Evolutionary conservation across 495 filamentous ascomycete species (phyloP).

Genomic region (Trichoderma orchidacearum): DNA sequence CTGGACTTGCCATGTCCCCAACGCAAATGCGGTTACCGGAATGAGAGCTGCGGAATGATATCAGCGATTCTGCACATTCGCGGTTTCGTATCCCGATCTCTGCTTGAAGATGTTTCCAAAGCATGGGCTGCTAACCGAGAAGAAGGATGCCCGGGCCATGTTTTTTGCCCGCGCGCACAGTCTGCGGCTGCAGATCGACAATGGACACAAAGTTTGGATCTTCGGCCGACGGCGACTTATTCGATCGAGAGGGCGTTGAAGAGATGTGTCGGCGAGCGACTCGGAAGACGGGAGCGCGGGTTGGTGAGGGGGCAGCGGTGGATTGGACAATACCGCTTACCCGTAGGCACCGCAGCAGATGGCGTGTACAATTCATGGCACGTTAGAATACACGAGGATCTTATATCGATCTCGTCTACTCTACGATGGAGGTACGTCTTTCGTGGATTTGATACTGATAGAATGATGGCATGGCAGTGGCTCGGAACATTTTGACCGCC

Average conservation of each 20-base stretch:
- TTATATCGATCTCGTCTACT: too few relatives aligned
- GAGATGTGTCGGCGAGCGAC: constrained; percentile 15
- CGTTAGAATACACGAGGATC: background rate
- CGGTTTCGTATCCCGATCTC: background rate
- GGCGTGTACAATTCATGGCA: background rate
- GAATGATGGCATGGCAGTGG: too few relatives aligned
- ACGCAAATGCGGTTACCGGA: constrained; percentile 74
- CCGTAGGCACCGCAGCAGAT: background rate
- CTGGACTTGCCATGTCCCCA: constrained; percentile 94
- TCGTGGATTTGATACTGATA: too few relatives aligned
- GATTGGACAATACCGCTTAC: too few relatives aligned
- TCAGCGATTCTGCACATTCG: too few relatives aligned
- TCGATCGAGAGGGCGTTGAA: constrained; percentile 7
- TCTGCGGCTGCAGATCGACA: constrained; percentile 67
- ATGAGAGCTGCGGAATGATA: constrained; percentile 54
- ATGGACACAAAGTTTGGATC: constrained; percentile 64
- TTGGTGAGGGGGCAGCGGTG: background rate
- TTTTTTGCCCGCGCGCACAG: constrained; percentile 55
- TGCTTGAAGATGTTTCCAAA: background rate
- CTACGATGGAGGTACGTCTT: too few relatives aligned
- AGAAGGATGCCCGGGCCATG: constrained; percentile 77
- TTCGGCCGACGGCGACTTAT: constrained; percentile 37
- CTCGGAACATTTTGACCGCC: too few relatives aligned
- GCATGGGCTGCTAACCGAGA: constrained; percentile 36
- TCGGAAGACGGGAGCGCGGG: background rate